Percentiles rank a stretch among this genome's conserved stretches.
phyloP scores from a whole-genome alignment of 1,284 basidiomycete genomes.

The Naganishia sp. region DNA sequence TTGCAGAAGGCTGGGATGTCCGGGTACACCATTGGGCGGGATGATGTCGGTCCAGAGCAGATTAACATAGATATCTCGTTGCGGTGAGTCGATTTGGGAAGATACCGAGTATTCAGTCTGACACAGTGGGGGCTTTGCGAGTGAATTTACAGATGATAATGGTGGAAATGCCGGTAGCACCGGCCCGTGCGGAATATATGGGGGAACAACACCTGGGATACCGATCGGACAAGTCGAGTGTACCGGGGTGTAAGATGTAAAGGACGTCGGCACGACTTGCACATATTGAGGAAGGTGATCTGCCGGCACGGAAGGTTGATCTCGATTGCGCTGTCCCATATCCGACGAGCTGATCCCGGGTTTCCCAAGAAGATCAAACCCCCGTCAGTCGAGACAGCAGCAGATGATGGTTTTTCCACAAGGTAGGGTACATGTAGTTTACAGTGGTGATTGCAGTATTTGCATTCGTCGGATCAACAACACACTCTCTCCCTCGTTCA shows the following conservation, averaged over 20 bases:
- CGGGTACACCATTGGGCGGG: conserved; percentile 11
- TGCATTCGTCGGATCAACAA: background rate
- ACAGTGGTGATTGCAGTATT: too few species aligned
- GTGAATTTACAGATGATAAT: too few species aligned
- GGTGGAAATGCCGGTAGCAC: too few species aligned
- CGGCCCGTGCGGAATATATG: too few species aligned
- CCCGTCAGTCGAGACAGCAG: too few species aligned
- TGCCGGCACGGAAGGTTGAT: background rate
- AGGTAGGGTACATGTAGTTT: too few species aligned
- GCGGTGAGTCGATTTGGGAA: too few species aligned
- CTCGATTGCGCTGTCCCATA: background rate
- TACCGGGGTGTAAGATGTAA: background rate
- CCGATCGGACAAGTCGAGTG: too few species aligned
- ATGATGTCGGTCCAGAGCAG: conserved; percentile 16
- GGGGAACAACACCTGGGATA: too few species aligned
- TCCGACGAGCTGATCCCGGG: background rate
- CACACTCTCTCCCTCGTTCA: background rate
- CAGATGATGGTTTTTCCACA: too few species aligned
- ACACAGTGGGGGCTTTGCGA: too few species aligned
- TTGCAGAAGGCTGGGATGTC: conserved; percentile 10
- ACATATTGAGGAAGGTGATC: background rate
- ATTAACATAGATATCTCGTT: background rate
- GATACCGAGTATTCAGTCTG: too few species aligned
- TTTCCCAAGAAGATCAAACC: background rate
- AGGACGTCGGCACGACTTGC: background rate